phyloP scores from a whole-genome alignment of 495 filamentous ascomycete genomes.

The Penicillium bovifimosum region DNA sequence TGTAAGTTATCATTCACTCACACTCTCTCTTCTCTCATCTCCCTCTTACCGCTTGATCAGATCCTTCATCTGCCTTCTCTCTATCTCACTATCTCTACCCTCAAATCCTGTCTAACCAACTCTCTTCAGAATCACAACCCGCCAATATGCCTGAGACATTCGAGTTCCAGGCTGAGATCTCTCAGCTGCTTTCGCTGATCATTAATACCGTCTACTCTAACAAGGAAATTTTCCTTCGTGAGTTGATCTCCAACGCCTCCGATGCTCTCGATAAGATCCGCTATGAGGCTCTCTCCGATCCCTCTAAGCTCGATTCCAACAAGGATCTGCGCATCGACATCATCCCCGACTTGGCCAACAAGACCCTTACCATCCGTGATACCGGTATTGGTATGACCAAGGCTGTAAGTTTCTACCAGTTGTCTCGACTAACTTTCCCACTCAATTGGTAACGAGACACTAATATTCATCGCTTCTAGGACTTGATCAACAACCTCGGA shows the following conservation, averaged over 20 bases:
- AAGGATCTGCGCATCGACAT: conserved; percentile 99
- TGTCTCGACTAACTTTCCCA: neutral
- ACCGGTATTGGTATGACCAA: conserved; percentile 99
- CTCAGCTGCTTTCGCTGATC: conserved; percentile 97
- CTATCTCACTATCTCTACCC: neutral
- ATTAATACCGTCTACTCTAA: conserved; percentile 99
- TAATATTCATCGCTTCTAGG: conserved; percentile 44
- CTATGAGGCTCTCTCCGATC: conserved; percentile 95
- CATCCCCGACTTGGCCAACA: conserved; percentile 91
- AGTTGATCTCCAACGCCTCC: conserved; percentile 94
- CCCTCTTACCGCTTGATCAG: neutral
- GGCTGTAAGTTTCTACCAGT: conserved; percentile 62
- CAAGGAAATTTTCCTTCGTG: conserved; percentile 99
- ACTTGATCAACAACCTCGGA: conserved; percentile 99
- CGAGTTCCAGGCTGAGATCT: conserved; percentile 99
- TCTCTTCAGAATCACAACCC: conserved; percentile 16
- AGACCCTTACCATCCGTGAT: conserved; percentile 95
- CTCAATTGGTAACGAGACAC: neutral
- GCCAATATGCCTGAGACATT: conserved; percentile 87
- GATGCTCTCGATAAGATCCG: conserved; percentile 99
- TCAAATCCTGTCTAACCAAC: conserved; percentile 4
- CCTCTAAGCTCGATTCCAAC: conserved; percentile 89
- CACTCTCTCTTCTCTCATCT: conserved; percentile 1
- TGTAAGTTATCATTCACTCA: conserved; percentile 3
- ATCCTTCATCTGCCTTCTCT: conserved; percentile 1